These are phyloP conservation scores for Rosa rugosa DNA, from an alignment of 306 rosid genomes.

Conservation along the genomic window DNA sequence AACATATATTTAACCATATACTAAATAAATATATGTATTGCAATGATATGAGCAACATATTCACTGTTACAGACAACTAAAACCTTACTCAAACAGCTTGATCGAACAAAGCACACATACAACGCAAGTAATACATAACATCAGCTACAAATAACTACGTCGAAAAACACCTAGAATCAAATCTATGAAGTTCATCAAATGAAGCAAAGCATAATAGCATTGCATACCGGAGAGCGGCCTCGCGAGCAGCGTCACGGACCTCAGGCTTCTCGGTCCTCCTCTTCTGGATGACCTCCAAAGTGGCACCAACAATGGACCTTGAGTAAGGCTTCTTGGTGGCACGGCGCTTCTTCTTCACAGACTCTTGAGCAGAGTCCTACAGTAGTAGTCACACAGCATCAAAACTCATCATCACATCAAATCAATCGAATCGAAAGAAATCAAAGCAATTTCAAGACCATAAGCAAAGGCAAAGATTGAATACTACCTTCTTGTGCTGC, in stretches of 20 bases:
- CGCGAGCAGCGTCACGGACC: constrained; percentile 51
- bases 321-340: constrained; percentile 46
- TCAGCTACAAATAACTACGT: neutral
- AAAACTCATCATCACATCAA: neutral
- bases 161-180: neutral
- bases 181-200: neutral
- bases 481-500: constrained; percentile 48
- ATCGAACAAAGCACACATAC: neutral
- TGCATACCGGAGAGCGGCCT: constrained; percentile 52
- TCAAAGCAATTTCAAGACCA: neutral
- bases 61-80: too few species aligned
- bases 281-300: constrained; percentile 51
- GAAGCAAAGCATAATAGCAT: neutral
- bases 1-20: neutral
- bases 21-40: neutral
- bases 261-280: constrained; percentile 46
- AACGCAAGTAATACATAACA: neutral
- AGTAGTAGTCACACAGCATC: neutral
- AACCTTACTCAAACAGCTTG: neutral
- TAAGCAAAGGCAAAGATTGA: neutral
- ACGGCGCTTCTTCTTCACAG: constrained; percentile 50
- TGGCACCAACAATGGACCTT: constrained; percentile 54
- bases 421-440: neutral
- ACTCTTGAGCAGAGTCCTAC: constrained; percentile 46
- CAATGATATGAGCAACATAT: too few species aligned